A percentile compares a stretch with the other conserved stretches of the same genome.
Conservation (phyloP, 805 yeast genomes). For the Isabelozyma heimii region DNA sequence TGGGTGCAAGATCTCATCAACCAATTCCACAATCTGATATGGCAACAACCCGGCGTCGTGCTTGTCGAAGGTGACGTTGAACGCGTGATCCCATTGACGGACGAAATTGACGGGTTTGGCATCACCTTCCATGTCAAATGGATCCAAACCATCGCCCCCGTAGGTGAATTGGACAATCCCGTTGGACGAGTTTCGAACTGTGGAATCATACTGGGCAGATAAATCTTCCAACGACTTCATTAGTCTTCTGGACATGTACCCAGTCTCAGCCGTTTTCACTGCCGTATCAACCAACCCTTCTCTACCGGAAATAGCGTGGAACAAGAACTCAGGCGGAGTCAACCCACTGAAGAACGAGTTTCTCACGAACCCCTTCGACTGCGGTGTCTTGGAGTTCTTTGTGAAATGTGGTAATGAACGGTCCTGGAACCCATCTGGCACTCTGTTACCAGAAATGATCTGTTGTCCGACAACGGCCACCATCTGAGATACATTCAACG, state of each 20-base stretch:
- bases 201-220: slow-evolving; percentile 87
- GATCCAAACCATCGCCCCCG: slow-evolving; percentile 99
- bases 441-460: slow-evolving; percentile 97
- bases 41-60: slow-evolving; percentile 63
- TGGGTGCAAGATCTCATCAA: slow-evolving; percentile 58
- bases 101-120: slow-evolving; percentile 92
- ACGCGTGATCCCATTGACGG: slow-evolving; percentile 93
- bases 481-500: slow-evolving; percentile 98
- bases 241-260: slow-evolving; percentile 96
- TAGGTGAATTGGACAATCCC: slow-evolving; percentile 97
- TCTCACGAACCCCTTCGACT: slow-evolving; percentile 95
- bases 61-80: slow-evolving; percentile 63
- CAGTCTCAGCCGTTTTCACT: slow-evolving; percentile 98
- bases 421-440: slow-evolving; percentile 99
- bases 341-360: slow-evolving; percentile 93
- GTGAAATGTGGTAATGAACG: slow-evolving; percentile 96
- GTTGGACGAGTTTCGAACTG: slow-evolving; percentile 92
- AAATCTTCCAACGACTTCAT: slow-evolving; percentile 98
- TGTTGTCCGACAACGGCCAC: slow-evolving; percentile 99
- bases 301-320: slow-evolving; percentile 99
- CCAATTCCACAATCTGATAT: slow-evolving; percentile 56
- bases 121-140: slow-evolving; percentile 98
- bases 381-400: slow-evolving; percentile 94
- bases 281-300: slow-evolving; percentile 99
- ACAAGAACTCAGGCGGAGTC: slow-evolving; percentile 93